Evolutionary conservation across 495 filamentous ascomycete genomes (phyloP).

Genomic region (Podospora bellae-mahoneyi): DNA sequence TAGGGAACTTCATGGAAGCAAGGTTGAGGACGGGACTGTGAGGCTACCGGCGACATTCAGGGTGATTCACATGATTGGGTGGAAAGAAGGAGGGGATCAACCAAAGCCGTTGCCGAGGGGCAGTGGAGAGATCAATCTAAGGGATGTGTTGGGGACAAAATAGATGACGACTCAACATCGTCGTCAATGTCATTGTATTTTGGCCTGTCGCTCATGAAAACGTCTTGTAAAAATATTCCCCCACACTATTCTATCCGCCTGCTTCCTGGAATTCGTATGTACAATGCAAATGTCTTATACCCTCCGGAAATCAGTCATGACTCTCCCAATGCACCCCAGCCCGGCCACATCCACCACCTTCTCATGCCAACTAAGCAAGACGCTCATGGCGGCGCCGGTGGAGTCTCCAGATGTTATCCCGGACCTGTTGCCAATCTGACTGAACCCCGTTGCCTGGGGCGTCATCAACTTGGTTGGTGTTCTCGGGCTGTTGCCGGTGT

Average conservation of each 20-base stretch:
- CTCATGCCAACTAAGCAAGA: conserved; percentile 92
- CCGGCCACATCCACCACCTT: conserved; percentile 89
- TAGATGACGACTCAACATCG: conserved; percentile 5
- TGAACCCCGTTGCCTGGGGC: conserved; percentile 79
- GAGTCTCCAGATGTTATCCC: conserved; percentile 60
- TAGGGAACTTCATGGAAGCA: conserved; percentile 70
- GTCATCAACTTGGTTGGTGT: conserved; percentile 52
- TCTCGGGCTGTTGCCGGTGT: conserved; percentile 24
- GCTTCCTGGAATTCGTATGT: not conserved
- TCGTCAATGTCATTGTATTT: not conserved
- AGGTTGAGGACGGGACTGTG: conserved; percentile 61
- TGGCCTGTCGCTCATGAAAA: conserved; percentile 4
- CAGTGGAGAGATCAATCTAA: conserved; percentile 75
- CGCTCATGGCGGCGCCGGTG: conserved; percentile 85
- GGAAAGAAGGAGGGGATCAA: conserved; percentile 82
- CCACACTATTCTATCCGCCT: not conserved
- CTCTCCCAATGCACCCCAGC: conserved; percentile 78
- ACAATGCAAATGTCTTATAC: conserved; percentile 50
- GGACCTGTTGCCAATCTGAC: conserved; percentile 69
- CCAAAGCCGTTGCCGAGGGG: conserved; percentile 75
- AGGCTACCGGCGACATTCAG: conserved; percentile 76
- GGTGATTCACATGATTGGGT: conserved; percentile 96
- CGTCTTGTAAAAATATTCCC: conserved; percentile 6
- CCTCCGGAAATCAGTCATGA: conserved; percentile 88
- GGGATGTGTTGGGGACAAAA: conserved; percentile 65